Conservation (phyloP, 2,329 filamentous ascomycete genomes). For the Cladophialophora yegresii region DNA sequence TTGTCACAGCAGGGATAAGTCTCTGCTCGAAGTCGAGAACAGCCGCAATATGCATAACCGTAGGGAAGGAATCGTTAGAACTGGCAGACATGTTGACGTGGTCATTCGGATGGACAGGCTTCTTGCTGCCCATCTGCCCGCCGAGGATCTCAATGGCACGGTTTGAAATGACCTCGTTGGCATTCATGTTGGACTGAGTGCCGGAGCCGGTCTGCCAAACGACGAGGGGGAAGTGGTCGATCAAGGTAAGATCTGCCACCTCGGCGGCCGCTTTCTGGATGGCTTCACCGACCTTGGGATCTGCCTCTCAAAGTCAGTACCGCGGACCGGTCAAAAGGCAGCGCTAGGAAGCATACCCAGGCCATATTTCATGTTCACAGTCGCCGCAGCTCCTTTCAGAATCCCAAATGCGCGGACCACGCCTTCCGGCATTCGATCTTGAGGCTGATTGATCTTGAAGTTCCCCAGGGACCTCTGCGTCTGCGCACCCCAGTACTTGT, state of each 20-base stretch:
- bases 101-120: conserved; percentile 98
- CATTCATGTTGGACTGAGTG: conserved; percentile 99
- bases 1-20: conserved; percentile 79
- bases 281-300: conserved; percentile 84
- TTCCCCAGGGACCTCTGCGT: conserved; percentile 76
- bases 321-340: background rate
- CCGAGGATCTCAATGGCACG: conserved; percentile 97
- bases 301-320: conserved; percentile 48
- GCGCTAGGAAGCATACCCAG: conserved; percentile 58
- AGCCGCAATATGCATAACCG: conserved; percentile 98
- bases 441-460: conserved; percentile 99
- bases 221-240: conserved; percentile 97
- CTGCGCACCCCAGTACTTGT: conserved; percentile 86
- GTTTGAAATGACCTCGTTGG: conserved; percentile 99
- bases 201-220: conserved; percentile 99
- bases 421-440: conserved; percentile 95
- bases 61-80: conserved; percentile 99
- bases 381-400: conserved; percentile 92
- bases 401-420: conserved; percentile 94
- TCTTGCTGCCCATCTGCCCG: conserved; percentile 92
- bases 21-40: conserved; percentile 88
- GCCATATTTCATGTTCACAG: conserved; percentile 92
- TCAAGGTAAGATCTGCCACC: conserved; percentile 87
- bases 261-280: conserved; percentile 94
- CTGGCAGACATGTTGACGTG: conserved; percentile 99